These are phyloP conservation scores for Thraustochytrium striatum DNA, from an alignment of 352 stramenopile species.

Conservation along the genomic window DNA sequence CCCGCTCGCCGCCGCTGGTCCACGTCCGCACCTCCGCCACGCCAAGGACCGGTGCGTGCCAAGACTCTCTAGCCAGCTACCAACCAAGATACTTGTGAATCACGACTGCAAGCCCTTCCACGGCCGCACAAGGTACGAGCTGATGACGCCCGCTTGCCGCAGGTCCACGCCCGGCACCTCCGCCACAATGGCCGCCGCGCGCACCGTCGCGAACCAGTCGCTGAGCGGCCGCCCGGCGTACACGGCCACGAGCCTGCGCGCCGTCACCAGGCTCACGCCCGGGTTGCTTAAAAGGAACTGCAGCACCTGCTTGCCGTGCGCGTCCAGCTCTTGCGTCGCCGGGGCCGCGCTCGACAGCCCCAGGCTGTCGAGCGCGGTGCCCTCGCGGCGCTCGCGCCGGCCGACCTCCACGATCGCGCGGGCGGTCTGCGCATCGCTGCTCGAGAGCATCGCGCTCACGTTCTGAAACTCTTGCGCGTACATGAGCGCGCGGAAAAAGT, in stretches of 20 bases:
- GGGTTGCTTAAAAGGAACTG: constrained; percentile 9
- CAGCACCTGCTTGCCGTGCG: background rate
- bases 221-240: background rate
- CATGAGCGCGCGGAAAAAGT: constrained; percentile 21
- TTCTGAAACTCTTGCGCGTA: background rate
- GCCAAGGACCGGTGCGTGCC: no score
- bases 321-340: background rate
- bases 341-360: background rate
- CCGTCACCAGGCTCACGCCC: background rate
- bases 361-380: background rate
- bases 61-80: no score
- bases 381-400: background rate
- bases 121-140: background rate
- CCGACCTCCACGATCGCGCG: background rate
- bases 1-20: background rate
- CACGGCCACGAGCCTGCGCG: background rate
- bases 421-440: background rate
- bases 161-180: constrained; percentile 14
- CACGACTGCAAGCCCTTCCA: background rate
- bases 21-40: background rate
- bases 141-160: background rate
- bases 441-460: background rate
- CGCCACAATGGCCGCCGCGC: background rate
- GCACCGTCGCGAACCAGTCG: background rate
- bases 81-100: no score